Conservation (phyloP, 1,284 basidiomycete species). For the Pseudozyma tsukubaensis region DNA sequence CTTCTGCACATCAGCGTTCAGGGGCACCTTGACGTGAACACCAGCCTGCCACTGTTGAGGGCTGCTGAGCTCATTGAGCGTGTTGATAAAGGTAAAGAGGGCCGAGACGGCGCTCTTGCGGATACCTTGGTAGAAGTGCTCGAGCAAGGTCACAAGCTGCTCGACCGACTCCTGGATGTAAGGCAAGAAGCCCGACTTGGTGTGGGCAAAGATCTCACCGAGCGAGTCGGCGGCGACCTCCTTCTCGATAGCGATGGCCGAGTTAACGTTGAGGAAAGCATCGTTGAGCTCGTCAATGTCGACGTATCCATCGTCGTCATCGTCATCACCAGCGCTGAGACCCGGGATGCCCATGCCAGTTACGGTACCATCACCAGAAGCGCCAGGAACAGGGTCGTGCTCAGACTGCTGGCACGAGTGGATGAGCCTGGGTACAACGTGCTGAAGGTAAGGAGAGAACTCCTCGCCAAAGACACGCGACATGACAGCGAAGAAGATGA, state of each 20-base stretch:
- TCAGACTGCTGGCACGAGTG: constrained; percentile 83
- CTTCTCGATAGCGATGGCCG: constrained; percentile 97
- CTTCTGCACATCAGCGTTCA: constrained; percentile 83
- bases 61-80: constrained; percentile 89
- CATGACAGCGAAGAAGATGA: constrained; percentile 99
- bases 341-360: constrained; percentile 74
- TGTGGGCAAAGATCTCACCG: constrained; percentile 87
- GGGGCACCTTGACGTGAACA: constrained; percentile 73
- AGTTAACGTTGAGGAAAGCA: constrained; percentile 79
- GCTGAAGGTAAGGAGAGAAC: constrained; percentile 86
- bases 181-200: constrained; percentile 86
- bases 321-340: constrained; percentile 77
- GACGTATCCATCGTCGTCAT: constrained; percentile 70
- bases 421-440: constrained; percentile 87
- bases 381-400: constrained; percentile 70
- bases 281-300: constrained; percentile 82
- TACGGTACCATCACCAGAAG: constrained; percentile 65
- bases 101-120: constrained; percentile 92
- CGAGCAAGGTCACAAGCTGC: constrained; percentile 83
- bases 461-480: constrained; percentile 94
- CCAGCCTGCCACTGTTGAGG: constrained; percentile 86
- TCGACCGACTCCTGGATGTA: constrained; percentile 79
- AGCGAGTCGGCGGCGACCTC: constrained; percentile 98
- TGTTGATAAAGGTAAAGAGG: constrained; percentile 88
- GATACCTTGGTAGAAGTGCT: constrained; percentile 98